Conservation (phyloP, 2,329 filamentous ascomycete genomes). For the Cercospora sojina region DNA sequence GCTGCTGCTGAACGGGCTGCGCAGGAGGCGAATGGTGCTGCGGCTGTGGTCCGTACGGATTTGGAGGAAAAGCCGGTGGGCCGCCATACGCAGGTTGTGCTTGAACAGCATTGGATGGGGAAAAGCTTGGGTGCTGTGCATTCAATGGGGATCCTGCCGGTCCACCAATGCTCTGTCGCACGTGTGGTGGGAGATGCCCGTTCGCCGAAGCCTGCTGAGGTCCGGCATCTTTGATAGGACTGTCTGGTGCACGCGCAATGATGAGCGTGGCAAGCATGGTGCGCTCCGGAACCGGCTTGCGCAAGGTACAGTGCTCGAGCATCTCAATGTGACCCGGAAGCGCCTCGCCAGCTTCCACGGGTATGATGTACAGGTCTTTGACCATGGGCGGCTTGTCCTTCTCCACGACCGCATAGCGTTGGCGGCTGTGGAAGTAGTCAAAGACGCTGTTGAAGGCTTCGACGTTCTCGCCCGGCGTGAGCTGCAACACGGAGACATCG, state of each 20-base stretch:
- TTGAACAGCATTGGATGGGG: slow-evolving; percentile 38
- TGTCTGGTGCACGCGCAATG: slow-evolving; percentile 61
- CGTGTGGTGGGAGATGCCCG: slow-evolving; percentile 26
- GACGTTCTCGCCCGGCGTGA: slow-evolving; percentile 62
- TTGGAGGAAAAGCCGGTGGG: slow-evolving; percentile 38
- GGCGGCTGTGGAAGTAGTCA: slow-evolving; percentile 79
- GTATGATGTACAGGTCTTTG: slow-evolving; percentile 87
- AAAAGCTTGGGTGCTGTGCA: slow-evolving; percentile 42
- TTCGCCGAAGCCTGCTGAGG: slow-evolving; percentile 26
- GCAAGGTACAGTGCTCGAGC: slow-evolving; percentile 79
- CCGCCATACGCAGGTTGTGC: slow-evolving; percentile 28
- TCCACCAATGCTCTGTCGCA: slow-evolving; percentile 29
- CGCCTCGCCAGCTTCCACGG: slow-evolving; percentile 67
- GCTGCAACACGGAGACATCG: slow-evolving; percentile 77
- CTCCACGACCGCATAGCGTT: slow-evolving; percentile 82
- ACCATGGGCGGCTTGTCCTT: slow-evolving; percentile 62
- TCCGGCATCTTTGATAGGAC: slow-evolving; percentile 35
- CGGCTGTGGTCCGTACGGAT: slow-evolving; percentile 39
- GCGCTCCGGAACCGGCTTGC: slow-evolving; percentile 68
- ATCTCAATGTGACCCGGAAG: slow-evolving; percentile 86
- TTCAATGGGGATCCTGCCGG: slow-evolving; percentile 39
- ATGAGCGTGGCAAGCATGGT: slow-evolving; percentile 84
- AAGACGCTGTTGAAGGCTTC: slow-evolving; percentile 73
- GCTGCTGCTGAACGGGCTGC: slow-evolving; percentile 21
- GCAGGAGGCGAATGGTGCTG: slow-evolving; percentile 37